Conservation (phyloP, 441 rosid genomes). For the Pelargonium myrrhifolium region DNA sequence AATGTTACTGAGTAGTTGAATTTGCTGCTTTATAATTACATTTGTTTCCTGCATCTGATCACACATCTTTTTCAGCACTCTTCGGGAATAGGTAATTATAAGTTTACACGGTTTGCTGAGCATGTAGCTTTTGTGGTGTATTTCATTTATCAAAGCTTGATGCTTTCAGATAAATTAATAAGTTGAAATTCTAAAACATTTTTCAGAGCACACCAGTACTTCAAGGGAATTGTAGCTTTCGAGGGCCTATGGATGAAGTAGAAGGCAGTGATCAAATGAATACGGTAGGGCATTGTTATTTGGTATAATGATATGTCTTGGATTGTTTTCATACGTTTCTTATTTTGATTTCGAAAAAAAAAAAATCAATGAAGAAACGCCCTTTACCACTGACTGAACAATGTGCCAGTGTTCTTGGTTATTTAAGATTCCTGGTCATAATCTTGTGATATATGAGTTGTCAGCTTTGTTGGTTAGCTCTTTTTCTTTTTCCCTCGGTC, state of each 20-base stretch:
- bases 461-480: conserved; percentile 7
- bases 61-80: background rate
- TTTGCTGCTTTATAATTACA: background rate
- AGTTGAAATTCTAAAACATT: background rate
- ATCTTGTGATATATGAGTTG: background rate
- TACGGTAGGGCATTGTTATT: conserved; percentile 16
- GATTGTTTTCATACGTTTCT: conserved; percentile 4
- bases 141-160: background rate
- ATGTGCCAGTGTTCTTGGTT: background rate
- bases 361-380: background rate
- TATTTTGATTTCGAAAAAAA: background rate
- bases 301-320: background rate
- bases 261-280: conserved; percentile 4
- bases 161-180: background rate
- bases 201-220: conserved; percentile 11
- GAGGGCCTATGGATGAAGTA: conserved; percentile 16
- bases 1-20: background rate
- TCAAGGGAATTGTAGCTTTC: conserved; percentile 5
- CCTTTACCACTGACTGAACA: background rate
- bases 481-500: too few relatives aligned
- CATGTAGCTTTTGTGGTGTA: background rate
- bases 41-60: conserved; percentile 2
- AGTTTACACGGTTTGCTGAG: conserved; percentile 1
- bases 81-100: background rate
- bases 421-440: background rate